phyloP scores from a whole-genome alignment of 2,329 filamentous ascomycete species.

The Aaosphaeria pasadenensis region DNA sequence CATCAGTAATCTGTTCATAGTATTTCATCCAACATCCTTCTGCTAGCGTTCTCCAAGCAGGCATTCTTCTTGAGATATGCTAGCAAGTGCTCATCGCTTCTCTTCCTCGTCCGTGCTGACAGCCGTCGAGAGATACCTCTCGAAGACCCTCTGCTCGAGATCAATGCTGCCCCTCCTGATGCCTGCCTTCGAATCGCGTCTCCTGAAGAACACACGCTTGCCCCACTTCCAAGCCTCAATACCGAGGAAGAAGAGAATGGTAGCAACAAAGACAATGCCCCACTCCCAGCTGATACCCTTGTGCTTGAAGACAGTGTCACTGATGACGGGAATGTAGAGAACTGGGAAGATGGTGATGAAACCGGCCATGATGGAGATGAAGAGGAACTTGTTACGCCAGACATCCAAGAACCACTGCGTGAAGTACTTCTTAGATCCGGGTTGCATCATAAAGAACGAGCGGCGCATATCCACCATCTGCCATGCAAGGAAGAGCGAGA shows the following conservation, averaged over 20 bases:
- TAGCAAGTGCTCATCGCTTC: neutral
- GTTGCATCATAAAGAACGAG: slow-evolving; percentile 73
- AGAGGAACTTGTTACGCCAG: slow-evolving; percentile 68
- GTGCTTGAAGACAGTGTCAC: slow-evolving; percentile 64
- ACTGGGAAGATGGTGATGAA: slow-evolving; percentile 47
- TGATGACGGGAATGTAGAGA: slow-evolving; percentile 66
- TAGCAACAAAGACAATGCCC: slow-evolving; percentile 63
- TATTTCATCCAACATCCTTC: too few relatives aligned
- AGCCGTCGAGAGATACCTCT: slow-evolving; percentile 9
- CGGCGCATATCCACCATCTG: slow-evolving; percentile 72
- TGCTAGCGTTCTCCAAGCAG: too few relatives aligned
- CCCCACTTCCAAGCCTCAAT: slow-evolving; percentile 66
- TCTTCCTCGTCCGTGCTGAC: slow-evolving; percentile 10
- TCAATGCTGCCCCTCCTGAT: slow-evolving; percentile 6
- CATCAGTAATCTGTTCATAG: too few relatives aligned
- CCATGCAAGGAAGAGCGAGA: slow-evolving; percentile 74
- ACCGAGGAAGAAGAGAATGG: slow-evolving; percentile 61
- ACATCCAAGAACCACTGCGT: slow-evolving; percentile 64
- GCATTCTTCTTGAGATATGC: neutral
- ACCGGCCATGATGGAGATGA: slow-evolving; percentile 43
- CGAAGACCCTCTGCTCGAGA: slow-evolving; percentile 9
- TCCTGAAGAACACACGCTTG: slow-evolving; percentile 51
- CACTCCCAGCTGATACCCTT: slow-evolving; percentile 66
- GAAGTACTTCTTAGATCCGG: slow-evolving; percentile 54
- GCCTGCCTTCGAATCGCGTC: slow-evolving; percentile 13